Evolutionary conservation across 31 red algal species (phyloP).

Genomic region (Odonthalia washingtoniensis): DNA sequence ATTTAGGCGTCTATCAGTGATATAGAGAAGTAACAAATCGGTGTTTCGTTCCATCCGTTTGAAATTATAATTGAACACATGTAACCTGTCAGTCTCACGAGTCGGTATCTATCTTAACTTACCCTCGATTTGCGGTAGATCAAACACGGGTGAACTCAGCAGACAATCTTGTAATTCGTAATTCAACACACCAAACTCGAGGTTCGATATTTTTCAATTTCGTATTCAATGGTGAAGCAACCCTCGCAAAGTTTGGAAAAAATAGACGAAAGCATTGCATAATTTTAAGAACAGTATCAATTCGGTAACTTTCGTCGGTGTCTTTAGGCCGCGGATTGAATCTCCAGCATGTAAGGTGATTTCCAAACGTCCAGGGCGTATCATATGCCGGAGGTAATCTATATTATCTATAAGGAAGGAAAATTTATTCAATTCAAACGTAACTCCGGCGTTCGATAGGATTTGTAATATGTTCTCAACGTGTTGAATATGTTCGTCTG

Average conservation of each 20-base stretch:
- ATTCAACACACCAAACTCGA: not conserved
- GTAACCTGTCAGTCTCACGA: not conserved
- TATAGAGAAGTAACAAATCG: slow-evolving; percentile 2
- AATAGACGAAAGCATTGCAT: not conserved
- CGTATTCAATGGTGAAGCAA: not conserved
- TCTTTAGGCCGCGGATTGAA: not conserved
- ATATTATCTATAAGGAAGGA: not conserved
- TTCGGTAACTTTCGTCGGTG: not conserved
- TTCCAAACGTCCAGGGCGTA: not conserved
- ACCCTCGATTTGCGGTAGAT: not conserved
- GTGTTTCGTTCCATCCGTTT: not conserved
- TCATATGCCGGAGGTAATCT: slow-evolving; percentile 7
- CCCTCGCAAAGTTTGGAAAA: not conserved
- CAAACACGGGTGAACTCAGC: not conserved
- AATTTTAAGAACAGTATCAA: not conserved
- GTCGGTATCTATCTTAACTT: not conserved
- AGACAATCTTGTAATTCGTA: not conserved
- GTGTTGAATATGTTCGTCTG: slow-evolving; percentile 19
- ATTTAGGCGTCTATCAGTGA: not conserved
- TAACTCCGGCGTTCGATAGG: slow-evolving; percentile 2
- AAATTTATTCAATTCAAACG: slow-evolving; percentile 26
- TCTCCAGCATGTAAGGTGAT: not conserved
- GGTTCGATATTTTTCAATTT: not conserved
- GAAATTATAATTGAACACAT: slow-evolving; percentile 1
- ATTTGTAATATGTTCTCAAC: slow-evolving; percentile 1